Conservation (phyloP, 495 filamentous ascomycete genomes). For the Penicillium daleae region DNA sequence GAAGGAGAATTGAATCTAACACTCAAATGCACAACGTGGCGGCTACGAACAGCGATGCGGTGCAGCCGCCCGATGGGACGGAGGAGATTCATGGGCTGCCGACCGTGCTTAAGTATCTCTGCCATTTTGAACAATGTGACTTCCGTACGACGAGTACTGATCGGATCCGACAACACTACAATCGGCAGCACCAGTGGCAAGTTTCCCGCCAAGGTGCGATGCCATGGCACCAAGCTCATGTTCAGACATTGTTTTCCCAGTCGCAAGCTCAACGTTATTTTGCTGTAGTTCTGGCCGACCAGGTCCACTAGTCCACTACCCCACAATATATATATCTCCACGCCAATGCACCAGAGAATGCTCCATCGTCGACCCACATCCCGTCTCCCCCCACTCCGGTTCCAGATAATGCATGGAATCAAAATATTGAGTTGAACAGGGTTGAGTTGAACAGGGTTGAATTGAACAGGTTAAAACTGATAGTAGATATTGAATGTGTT, state of each 20-base stretch:
- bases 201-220: neutral
- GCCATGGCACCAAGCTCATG: neutral
- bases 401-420: no score
- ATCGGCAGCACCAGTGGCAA: neutral
- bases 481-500: no score
- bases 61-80: neutral
- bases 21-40: neutral
- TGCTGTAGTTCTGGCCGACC: neutral
- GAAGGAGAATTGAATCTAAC: neutral
- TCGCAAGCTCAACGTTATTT: neutral
- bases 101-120: neutral
- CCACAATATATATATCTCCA: constrained; percentile 1
- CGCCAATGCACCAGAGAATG: no score
- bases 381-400: no score
- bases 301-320: neutral
- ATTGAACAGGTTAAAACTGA: no score
- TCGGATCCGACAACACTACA: neutral
- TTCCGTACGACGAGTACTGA: neutral
- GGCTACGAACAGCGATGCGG: neutral
- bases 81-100: neutral
- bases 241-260: neutral
- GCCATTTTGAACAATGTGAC: neutral
- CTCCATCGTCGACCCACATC: no score
- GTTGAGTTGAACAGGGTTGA: no score
- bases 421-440: no score